Conservation (phyloP, 2,329 filamentous ascomycete species). For the Lojkania enalia region DNA sequence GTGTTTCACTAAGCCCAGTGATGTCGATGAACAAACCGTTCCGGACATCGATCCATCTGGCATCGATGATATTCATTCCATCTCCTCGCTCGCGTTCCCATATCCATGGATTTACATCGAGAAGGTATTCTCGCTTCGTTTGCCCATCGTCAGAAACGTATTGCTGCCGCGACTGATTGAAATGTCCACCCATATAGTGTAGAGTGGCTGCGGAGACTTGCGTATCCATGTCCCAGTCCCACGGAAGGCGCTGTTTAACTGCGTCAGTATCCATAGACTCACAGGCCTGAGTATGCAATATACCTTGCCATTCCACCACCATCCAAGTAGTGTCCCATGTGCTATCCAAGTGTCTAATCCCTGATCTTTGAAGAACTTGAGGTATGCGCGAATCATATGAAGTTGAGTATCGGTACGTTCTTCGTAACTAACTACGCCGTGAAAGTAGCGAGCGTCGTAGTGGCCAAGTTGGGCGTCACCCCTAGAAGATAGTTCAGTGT, state of each 20-base stretch:
- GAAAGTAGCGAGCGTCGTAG: conserved; percentile 75
- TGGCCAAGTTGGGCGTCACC: conserved; percentile 63
- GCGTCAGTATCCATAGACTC: conserved; percentile 18
- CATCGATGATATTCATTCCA: conserved; percentile 80
- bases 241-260: conserved; percentile 68
- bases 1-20: conserved; percentile 71
- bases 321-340: conserved; percentile 80
- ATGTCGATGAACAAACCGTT: conserved; percentile 85
- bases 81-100: conserved; percentile 64
- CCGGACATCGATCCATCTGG: conserved; percentile 75
- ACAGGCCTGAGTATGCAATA: conserved; percentile 3
- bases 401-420: conserved; percentile 67
- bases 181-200: conserved; percentile 63
- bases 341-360: conserved; percentile 83
- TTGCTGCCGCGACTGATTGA: conserved; percentile 68
- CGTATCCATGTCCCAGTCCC: conserved; percentile 84
- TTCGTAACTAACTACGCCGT: conserved; percentile 64
- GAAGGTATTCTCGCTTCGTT: conserved; percentile 62
- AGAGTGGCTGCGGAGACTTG: conserved; percentile 73
- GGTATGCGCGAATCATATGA: conserved; percentile 74
- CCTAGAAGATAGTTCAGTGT: conserved; percentile 20
- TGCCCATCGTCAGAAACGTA: conserved; percentile 41
- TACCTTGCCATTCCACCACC: conserved; percentile 80
- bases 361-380: conserved; percentile 65
- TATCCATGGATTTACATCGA: conserved; percentile 77